Percentiles rank a stretch among this genome's conserved stretches.
phyloP scores from a whole-genome alignment of 2,329 filamentous ascomycete species.

The Nigrospora osmanthi region DNA sequence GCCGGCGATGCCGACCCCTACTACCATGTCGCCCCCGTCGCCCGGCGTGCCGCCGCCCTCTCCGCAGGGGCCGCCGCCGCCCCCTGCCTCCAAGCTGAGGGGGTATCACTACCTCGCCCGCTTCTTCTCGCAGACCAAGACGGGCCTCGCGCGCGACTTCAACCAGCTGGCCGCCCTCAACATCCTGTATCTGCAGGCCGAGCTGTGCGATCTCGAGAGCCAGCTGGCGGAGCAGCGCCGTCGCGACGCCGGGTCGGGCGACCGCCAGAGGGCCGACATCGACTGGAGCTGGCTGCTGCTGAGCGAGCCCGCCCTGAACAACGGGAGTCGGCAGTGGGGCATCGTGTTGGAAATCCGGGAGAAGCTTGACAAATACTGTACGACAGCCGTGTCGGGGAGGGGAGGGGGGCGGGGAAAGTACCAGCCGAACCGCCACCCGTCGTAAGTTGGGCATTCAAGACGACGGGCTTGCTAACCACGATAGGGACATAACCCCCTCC shows the following conservation, averaged over 20 bases:
- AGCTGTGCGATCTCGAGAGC: slow-evolving; percentile 3
- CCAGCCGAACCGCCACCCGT: too few relatives aligned
- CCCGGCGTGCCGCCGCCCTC: too few relatives aligned
- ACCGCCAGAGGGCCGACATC: not conserved
- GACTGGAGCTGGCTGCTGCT: slow-evolving; percentile 4
- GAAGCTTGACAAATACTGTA: slow-evolving; percentile 3
- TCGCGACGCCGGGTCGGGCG: not conserved
- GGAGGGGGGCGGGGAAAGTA: too few relatives aligned
- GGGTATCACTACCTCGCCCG: slow-evolving; percentile 1
- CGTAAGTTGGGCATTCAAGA: not conserved
- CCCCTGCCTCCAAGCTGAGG: not conserved
- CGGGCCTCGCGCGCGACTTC: slow-evolving; percentile 1
- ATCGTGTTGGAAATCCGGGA: slow-evolving; percentile 1
- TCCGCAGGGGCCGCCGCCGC: too few relatives aligned
- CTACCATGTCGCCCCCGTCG: too few relatives aligned
- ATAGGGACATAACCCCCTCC: not conserved
- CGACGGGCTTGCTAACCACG: not conserved
- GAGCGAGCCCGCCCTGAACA: not conserved
- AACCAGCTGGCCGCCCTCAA: slow-evolving; percentile 3
- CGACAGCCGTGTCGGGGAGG: not conserved
- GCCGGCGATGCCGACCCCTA: too few relatives aligned
- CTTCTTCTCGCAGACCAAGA: slow-evolving; percentile 2
- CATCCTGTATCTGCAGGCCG: slow-evolving; percentile 3
- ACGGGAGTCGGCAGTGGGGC: slow-evolving; percentile 4
- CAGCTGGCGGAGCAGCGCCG: not conserved